Base-by-base conservation (phyloP, 2,329 filamentous ascomycete genomes). In the Colletotrichum coccodes region DNA sequence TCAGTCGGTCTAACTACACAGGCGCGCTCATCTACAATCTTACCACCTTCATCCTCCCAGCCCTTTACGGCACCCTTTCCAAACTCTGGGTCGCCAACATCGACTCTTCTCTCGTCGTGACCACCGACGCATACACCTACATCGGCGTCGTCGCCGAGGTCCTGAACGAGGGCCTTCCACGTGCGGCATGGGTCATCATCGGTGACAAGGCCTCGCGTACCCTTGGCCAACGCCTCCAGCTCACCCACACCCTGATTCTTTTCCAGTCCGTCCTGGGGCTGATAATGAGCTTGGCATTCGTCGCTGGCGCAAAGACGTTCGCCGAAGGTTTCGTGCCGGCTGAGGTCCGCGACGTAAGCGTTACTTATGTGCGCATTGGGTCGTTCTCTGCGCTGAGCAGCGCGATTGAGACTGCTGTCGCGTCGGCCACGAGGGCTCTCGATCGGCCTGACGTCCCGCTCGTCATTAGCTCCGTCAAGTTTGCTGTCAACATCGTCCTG, bases 51-150 rank as follows among this genome's bases (percentile, higher is more conserved):
- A 75, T 89, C 2, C 84, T 93, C 0, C 91, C 90, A 1, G 91
- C 91, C 0, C 80, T 94, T 0, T 93, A 93, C 73, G 78, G 79
- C 38, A 94, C 91, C 0, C 83, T 94, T 0, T 87, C 86, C 56
- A 93, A 93, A 74, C 82, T 92, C 21, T 94, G 90, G 91, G 86
- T 94, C 3, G 90, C 91, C 3, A 86, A 86, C 87, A 90, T 92
- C 65, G 87, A 91, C 76, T 78, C 85, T 1, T 85, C 82, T 11
- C 81, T 88, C 70, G 88, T 92, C 1, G 89, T 86, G 21, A 91
- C 88, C 0, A 91, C 89, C 0, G 89, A 92, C 66, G 81, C 85
- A 0, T 92, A 91, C 77, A 93, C 90, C 0, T 94, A 94, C 76
- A 92, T 94, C 68, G 84, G 86, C 23, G 85, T 89, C 0, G 83